These are phyloP conservation scores for Pyricularia grisea DNA, from an alignment of 2,329 filamentous ascomycete species.

Conservation along the genomic window DNA sequence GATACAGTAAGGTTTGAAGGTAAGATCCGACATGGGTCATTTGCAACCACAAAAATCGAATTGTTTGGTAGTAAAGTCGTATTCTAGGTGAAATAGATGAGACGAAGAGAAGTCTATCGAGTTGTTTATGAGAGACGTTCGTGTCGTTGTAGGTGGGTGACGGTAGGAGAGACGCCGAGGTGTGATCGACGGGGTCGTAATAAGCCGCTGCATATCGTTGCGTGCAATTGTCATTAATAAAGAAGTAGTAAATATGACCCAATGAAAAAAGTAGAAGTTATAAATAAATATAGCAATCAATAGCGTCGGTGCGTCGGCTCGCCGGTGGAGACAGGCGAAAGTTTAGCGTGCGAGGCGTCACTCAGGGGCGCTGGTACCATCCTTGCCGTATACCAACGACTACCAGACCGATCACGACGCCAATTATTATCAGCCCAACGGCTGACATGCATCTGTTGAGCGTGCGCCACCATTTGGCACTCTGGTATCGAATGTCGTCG, in stretches of 20 bases:
- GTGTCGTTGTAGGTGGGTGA: neutral
- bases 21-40: neutral
- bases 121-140: neutral
- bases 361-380: constrained; percentile 24
- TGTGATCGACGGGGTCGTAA: neutral
- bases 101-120: neutral
- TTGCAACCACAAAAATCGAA: neutral
- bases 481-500: constrained; percentile 38
- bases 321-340: neutral
- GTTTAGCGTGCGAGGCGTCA: neutral
- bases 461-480: constrained; percentile 49
- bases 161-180: neutral
- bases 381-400: constrained; percentile 41
- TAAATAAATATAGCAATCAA: constrained; percentile 10
- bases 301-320: neutral
- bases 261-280: constrained; percentile 8
- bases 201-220: neutral
- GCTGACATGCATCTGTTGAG: constrained; percentile 50
- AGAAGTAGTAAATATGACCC: constrained; percentile 1
- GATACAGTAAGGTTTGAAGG: neutral
- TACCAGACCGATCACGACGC: constrained; percentile 40
- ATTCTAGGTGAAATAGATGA: neutral
- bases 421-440: constrained; percentile 44
- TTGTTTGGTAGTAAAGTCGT: neutral
- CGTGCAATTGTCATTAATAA: constrained; percentile 1